These are phyloP conservation scores for Salix udensis DNA, from an alignment of 345 rosid genomes.

Conservation along the genomic window DNA sequence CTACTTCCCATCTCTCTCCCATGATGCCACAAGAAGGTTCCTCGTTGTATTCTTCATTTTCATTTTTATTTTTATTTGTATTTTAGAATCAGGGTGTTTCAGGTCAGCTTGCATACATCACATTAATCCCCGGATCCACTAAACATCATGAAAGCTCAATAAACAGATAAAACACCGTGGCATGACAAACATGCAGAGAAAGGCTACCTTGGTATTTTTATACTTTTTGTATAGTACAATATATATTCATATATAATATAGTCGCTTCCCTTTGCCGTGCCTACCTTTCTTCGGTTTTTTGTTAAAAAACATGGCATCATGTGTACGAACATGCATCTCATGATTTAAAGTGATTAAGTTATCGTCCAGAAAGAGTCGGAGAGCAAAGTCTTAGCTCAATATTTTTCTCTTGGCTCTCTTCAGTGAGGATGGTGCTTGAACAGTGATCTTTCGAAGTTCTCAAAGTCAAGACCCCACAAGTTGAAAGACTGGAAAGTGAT, in stretches of 20 bases:
- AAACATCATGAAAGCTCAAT: too few relatives aligned
- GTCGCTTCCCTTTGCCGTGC: conserved; percentile 24
- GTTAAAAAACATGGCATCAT: conserved; percentile 13
- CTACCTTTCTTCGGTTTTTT: conserved; percentile 22
- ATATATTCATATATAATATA: neutral
- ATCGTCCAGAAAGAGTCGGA: neutral
- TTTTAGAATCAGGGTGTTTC: too few relatives aligned
- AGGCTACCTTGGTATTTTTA: neutral
- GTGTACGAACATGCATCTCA: conserved; percentile 52
- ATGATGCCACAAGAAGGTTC: conserved; percentile 41
- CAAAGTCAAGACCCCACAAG: conserved; percentile 60
- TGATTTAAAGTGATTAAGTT: conserved; percentile 3
- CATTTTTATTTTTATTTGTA: too few relatives aligned
- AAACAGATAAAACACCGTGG: too few relatives aligned
- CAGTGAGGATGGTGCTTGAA: conserved; percentile 27
- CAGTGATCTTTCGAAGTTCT: conserved; percentile 36
- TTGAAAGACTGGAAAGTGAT: conserved; percentile 49
- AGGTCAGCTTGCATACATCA: too few relatives aligned
- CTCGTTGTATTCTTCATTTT: conserved; percentile 36
- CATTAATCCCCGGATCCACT: too few relatives aligned
- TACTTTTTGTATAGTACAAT: neutral
- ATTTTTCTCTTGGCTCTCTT: neutral
- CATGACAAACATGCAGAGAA: too few relatives aligned
- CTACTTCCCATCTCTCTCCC: conserved; percentile 48
- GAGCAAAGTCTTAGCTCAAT: neutral